phyloP scores from a whole-genome alignment of 257 asterid genomes.

The Verbascum thapsus region DNA sequence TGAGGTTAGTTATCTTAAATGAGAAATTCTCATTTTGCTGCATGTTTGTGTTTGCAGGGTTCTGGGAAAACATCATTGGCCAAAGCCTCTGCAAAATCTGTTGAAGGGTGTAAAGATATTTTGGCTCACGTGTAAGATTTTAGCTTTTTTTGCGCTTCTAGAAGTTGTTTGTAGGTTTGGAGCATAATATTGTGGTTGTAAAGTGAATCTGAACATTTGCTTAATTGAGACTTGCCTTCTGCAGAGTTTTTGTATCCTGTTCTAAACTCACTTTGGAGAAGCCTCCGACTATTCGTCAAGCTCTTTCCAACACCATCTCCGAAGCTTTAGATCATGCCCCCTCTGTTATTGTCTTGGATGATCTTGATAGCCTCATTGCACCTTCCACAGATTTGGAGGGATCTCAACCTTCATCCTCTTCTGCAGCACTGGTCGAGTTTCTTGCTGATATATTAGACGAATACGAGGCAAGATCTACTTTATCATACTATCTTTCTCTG shows the following conservation, averaged over 20 bases:
- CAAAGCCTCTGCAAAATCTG: slow-evolving; percentile 65
- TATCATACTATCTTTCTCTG: slow-evolving; percentile 12
- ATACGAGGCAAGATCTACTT: slow-evolving; percentile 58
- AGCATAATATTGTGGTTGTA: slow-evolving; percentile 24
- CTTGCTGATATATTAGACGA: slow-evolving; percentile 88
- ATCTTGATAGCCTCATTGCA: slow-evolving; percentile 84
- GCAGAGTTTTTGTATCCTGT: slow-evolving; percentile 75
- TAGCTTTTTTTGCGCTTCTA: slow-evolving; percentile 19
- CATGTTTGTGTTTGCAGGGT: slow-evolving; percentile 48
- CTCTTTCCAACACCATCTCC: slow-evolving; percentile 61
- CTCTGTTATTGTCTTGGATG: slow-evolving; percentile 86
- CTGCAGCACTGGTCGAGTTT: slow-evolving; percentile 63
- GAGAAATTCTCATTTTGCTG: not conserved
- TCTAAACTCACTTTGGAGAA: slow-evolving; percentile 83
- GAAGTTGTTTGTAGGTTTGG: slow-evolving; percentile 17
- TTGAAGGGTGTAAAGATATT: slow-evolving; percentile 68
- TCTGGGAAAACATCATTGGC: slow-evolving; percentile 92
- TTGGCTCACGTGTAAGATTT: slow-evolving; percentile 75
- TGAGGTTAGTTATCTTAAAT: not conserved
- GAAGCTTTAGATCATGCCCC: slow-evolving; percentile 93
- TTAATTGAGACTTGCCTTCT: slow-evolving; percentile 32
- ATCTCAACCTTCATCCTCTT: slow-evolving; percentile 72
- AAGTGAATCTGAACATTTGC: slow-evolving; percentile 24
- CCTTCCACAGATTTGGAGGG: slow-evolving; percentile 79
- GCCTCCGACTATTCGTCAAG: slow-evolving; percentile 69